Conservation (phyloP, 2,329 filamentous ascomycete genomes). For the Trichophyton equinum region DNA sequence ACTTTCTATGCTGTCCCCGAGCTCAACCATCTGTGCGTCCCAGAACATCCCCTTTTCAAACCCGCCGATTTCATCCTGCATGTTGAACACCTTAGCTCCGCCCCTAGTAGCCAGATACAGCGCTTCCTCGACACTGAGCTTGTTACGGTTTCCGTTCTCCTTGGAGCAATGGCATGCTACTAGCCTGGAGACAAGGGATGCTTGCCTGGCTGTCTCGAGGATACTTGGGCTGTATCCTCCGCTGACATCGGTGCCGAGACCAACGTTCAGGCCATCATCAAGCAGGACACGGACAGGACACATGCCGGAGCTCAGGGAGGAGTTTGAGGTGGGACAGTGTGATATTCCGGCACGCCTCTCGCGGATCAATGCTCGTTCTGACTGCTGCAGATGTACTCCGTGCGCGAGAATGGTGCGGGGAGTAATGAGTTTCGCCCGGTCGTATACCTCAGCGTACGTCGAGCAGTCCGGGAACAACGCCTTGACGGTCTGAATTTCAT, state of each 20-base stretch:
- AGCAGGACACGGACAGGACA: conserved; percentile 64
- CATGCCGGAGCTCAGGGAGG: conserved; percentile 64
- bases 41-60: conserved; percentile 82
- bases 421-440: conserved; percentile 56
- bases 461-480: conserved; percentile 52
- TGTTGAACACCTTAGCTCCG: conserved; percentile 67
- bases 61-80: conserved; percentile 58
- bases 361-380: conserved; percentile 55
- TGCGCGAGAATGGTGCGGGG: conserved; percentile 72
- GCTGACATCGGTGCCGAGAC: conserved; percentile 80
- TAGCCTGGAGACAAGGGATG: conserved; percentile 62
- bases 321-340: conserved; percentile 84
- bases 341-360: conserved; percentile 52
- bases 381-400: conserved; percentile 58
- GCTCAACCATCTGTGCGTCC: conserved; percentile 72
- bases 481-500: conserved; percentile 59
- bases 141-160: conserved; percentile 23
- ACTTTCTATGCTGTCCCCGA: conserved; percentile 38
- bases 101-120: conserved; percentile 80
- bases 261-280: conserved; percentile 62
- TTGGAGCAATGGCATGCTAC: conserved; percentile 42
- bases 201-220: conserved; percentile 70
- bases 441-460: conserved; percentile 70
- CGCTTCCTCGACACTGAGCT: conserved; percentile 73
- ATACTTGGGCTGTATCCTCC: conserved; percentile 76